Base-by-base conservation (phyloP, 345 rosid species). In the Cardamine resedifolia region DNA sequence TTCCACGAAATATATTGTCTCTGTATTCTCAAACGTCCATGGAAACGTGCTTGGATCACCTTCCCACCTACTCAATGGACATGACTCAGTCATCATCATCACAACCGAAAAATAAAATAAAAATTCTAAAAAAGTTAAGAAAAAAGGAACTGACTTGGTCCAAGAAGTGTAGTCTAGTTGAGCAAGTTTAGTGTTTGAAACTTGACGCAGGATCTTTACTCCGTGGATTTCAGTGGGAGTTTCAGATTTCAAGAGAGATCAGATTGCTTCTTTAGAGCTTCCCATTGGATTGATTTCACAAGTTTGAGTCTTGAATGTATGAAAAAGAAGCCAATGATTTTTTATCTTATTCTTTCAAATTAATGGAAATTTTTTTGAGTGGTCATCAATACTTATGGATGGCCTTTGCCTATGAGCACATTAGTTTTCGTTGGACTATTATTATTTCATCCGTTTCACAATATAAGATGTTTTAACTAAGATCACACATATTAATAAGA, bases 21-120 rank as follows among this genome's bases (percentile, higher is more conserved):
- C 75, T n/a, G 76, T 76, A 36, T 56, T 47, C 58, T 56, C 30
- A 64, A 76, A 76, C 20, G 60, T 70, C 76, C 71, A 76, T 64
- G 76, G 71, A 63, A 76, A 69, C 38, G 58, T 76, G 36, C 75
- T 64, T 64, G 36, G 71, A 19, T 4, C 43, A 18, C 79, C 55
- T 61, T 63, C 79, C 79, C 79, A 76, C 58, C 66, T 76, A 47
- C 58, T 20, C 58, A 48, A 26, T 16, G 23, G 45, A 41, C 47
- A 15, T 45, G 21, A n/a, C n/a, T n/a, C n/a, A n/a, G n/a, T n/a
- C n/a, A n/a, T n/a, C n/a, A n/a, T n/a, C n/a, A n/a, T n/a, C n/a
- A n/a, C n/a, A n/a, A n/a, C n/a, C n/a, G n/a, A n/a, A n/a, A n/a
- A n/a, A n/a, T n/a, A n/a, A n/a, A n/a, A n/a, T n/a, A n/a, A n/a